These are phyloP conservation scores for Fusarium brevicatenulatum DNA, from an alignment of 2,329 filamentous ascomycete species.

Conservation along the genomic window DNA sequence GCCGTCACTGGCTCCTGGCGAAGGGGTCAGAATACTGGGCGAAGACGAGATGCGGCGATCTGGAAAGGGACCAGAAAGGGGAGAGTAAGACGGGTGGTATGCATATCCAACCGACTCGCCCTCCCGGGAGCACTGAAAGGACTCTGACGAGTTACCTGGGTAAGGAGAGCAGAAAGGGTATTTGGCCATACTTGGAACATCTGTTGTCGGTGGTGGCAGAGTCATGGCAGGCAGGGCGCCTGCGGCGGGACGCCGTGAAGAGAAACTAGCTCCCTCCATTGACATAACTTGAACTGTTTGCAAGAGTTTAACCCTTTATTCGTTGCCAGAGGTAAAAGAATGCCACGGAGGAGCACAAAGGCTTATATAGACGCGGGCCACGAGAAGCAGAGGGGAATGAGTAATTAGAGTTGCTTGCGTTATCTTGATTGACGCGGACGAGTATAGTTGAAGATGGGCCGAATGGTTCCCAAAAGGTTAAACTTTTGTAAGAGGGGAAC, in stretches of 20 bases:
- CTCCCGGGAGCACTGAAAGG: conserved; percentile 40
- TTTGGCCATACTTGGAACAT: conserved; percentile 51
- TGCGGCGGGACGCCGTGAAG: conserved; percentile 49
- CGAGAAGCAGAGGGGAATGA: background rate
- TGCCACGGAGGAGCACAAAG: background rate
- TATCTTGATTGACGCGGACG: background rate
- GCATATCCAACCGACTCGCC: conserved; percentile 36
- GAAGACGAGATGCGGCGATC: conserved; percentile 44
- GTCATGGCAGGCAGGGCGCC: conserved; percentile 49
- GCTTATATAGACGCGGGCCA: background rate
- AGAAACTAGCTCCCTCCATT: conserved; percentile 49
- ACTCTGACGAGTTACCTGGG: conserved; percentile 35
- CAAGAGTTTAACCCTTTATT: background rate
- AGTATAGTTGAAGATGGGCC: background rate
- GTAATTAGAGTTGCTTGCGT: background rate
- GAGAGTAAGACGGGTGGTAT: conserved; percentile 40
- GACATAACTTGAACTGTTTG: background rate
- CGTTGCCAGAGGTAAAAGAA: background rate
- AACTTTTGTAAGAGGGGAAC: background rate
- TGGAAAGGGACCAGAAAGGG: conserved; percentile 42
- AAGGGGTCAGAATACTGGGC: conserved; percentile 50
- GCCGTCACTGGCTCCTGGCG: conserved; percentile 66
- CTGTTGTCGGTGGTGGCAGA: conserved; percentile 50
- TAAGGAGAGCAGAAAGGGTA: conserved; percentile 36
- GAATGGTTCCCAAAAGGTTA: background rate